phyloP scores from a whole-genome alignment of 768 basidiomycete species.

The Pleurotus ostreatus region DNA sequence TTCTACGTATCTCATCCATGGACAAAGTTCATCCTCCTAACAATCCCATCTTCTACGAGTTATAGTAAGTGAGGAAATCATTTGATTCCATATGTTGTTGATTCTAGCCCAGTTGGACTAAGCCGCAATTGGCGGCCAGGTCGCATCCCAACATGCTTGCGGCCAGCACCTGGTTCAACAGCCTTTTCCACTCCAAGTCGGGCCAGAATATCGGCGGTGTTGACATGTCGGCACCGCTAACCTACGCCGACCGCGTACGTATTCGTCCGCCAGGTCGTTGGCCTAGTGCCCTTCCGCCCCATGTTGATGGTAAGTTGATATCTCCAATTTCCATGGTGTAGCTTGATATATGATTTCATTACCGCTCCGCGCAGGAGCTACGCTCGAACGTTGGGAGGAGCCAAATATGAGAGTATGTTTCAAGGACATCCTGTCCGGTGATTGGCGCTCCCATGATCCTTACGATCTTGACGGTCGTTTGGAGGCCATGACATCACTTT shows the following conservation, averaged over 20 bases:
- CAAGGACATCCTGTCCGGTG: slow-evolving; percentile 52
- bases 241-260: slow-evolving; percentile 71
- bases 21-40: slow-evolving; percentile 45
- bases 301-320: slow-evolving; percentile 35
- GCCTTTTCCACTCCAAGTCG: slow-evolving; percentile 48
- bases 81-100: neutral
- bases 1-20: neutral
- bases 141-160: slow-evolving; percentile 63
- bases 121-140: slow-evolving; percentile 61
- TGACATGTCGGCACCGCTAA: slow-evolving; percentile 57
- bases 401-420: slow-evolving; percentile 54
- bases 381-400: slow-evolving; percentile 77
- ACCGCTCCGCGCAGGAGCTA: slow-evolving; percentile 44
- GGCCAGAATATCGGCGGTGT: slow-evolving; percentile 42
- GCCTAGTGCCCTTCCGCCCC: slow-evolving; percentile 47
- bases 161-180: slow-evolving; percentile 56
- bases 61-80: slow-evolving; percentile 48
- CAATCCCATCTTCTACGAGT: slow-evolving; percentile 71
- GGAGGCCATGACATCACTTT: slow-evolving; percentile 58
- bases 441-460: slow-evolving; percentile 65
- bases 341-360: slow-evolving; percentile 8
- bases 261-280: slow-evolving; percentile 62
- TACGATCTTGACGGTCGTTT: slow-evolving; percentile 60
- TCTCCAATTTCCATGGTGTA: neutral
- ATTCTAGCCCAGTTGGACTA: slow-evolving; percentile 30